These are phyloP conservation scores for Crithidia thermophila DNA, from an alignment of 208 protist genomes.

Conservation along the genomic window DNA sequence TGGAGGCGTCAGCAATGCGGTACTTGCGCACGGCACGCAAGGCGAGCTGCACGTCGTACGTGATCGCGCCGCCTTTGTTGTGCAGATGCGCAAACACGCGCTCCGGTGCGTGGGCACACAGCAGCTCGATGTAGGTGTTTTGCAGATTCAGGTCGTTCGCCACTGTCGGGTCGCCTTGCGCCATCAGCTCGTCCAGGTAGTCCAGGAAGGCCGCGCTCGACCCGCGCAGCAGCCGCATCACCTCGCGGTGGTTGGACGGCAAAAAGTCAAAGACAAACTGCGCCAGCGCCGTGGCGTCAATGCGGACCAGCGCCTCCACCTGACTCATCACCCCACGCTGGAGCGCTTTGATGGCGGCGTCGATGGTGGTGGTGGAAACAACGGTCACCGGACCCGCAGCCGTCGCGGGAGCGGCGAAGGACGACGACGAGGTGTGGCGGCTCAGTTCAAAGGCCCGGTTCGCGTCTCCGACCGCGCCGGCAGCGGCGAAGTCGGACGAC, in stretches of 20 bases:
- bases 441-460: not conserved
- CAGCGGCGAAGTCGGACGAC: not conserved
- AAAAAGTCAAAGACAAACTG: constrained; percentile 79
- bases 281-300: constrained; percentile 63
- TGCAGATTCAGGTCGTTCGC: constrained; percentile 66
- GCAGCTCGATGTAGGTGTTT: constrained; percentile 85
- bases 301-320: constrained; percentile 50
- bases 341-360: constrained; percentile 28
- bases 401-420: too few species aligned
- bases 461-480: not conserved
- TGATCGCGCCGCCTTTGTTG: constrained; percentile 40
- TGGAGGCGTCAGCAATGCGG: constrained; percentile 57
- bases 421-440: not conserved
- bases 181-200: constrained; percentile 78
- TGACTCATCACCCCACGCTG: constrained; percentile 61
- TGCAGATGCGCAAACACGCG: constrained; percentile 67
- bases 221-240: constrained; percentile 62
- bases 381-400: not conserved
- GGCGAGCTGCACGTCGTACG: constrained; percentile 71
- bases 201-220: constrained; percentile 66
- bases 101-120: constrained; percentile 59
- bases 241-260: constrained; percentile 64
- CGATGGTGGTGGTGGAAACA: not conserved
- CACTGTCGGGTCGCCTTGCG: constrained; percentile 44
- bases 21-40: constrained; percentile 49